Evolutionary conservation across 306 rosid genomes (phyloP).

Genomic region (Acacia acuminata): DNA sequence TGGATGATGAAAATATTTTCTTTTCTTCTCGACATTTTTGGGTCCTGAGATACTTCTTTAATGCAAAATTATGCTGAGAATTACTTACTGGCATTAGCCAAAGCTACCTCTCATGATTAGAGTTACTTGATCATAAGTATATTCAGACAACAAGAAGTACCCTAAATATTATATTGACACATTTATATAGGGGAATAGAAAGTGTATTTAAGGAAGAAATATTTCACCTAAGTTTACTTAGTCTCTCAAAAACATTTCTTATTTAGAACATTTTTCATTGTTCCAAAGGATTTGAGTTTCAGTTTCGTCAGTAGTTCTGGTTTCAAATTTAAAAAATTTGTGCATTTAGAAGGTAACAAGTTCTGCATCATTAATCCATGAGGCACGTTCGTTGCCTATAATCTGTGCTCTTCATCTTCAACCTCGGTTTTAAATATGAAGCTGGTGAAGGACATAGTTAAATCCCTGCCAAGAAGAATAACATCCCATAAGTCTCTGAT

Average conservation of each 20-base stretch:
- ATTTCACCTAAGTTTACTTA: too few relatives aligned
- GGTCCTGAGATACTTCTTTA: not conserved
- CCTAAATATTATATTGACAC: too few relatives aligned
- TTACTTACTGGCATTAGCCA: not conserved
- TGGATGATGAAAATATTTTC: too few relatives aligned
- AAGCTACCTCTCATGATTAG: not conserved
- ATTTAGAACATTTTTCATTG: too few relatives aligned
- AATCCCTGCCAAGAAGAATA: constrained; percentile 58
- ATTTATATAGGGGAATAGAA: too few relatives aligned
- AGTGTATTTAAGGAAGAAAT: too few relatives aligned
- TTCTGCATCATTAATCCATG: not conserved
- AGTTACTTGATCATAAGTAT: too few relatives aligned
- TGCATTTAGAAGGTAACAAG: not conserved
- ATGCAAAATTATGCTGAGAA: not conserved
- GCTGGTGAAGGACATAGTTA: constrained; percentile 78
- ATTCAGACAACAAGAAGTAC: too few relatives aligned
- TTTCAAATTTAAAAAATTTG: not conserved
- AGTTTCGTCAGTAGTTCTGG: not conserved
- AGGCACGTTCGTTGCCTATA: not conserved
- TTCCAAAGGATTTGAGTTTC: too few relatives aligned
- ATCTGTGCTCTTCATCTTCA: constrained; percentile 18
- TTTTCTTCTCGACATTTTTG: too few relatives aligned
- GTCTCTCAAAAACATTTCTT: too few relatives aligned
- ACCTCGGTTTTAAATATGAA: constrained; percentile 55
- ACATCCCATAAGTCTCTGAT: not conserved